Evolutionary conservation across 1,139 yeast species (phyloP).

Genomic region (Saccharomycopsis hybrid): DNA sequence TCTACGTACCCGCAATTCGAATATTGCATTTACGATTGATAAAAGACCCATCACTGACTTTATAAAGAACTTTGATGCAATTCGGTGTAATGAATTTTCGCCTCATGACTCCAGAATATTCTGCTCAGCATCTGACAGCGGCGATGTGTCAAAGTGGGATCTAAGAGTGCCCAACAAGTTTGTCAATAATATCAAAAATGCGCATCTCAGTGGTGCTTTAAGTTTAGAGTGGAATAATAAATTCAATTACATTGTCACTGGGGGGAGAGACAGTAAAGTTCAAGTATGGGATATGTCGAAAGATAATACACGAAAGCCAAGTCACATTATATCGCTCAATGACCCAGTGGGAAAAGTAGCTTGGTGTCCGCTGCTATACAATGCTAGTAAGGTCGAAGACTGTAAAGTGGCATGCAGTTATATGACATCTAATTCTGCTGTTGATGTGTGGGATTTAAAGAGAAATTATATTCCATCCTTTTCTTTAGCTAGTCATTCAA

Average conservation of each 20-base stretch:
- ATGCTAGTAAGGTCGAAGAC: constrained; percentile 27
- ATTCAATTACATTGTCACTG: constrained; percentile 75
- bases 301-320: constrained; percentile 23
- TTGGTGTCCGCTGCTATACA: constrained; percentile 37
- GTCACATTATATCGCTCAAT: constrained; percentile 23
- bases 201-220: constrained; percentile 89
- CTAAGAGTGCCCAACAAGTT: constrained; percentile 43
- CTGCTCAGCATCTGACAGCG: constrained; percentile 84
- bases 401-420: constrained; percentile 76
- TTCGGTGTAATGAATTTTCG: constrained; percentile 55
- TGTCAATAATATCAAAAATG: constrained; percentile 35
- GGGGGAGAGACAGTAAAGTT: constrained; percentile 84
- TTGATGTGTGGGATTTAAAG: constrained; percentile 66
- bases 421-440: constrained; percentile 67
- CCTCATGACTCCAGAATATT: constrained; percentile 44
- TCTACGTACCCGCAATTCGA: constrained; percentile 45
- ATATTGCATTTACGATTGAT: constrained; percentile 7
- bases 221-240: constrained; percentile 87
- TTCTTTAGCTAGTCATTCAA: constrained; percentile 47
- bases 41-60: constrained; percentile 8
- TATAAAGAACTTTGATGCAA: constrained; percentile 44
- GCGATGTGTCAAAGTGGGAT: constrained; percentile 82
- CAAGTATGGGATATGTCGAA: constrained; percentile 67
- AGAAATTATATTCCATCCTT: constrained; percentile 73
- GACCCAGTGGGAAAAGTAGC: constrained; percentile 29